Base-by-base conservation (phyloP, 495 filamentous ascomycete genomes). In the Penicillium flavigenum region DNA sequence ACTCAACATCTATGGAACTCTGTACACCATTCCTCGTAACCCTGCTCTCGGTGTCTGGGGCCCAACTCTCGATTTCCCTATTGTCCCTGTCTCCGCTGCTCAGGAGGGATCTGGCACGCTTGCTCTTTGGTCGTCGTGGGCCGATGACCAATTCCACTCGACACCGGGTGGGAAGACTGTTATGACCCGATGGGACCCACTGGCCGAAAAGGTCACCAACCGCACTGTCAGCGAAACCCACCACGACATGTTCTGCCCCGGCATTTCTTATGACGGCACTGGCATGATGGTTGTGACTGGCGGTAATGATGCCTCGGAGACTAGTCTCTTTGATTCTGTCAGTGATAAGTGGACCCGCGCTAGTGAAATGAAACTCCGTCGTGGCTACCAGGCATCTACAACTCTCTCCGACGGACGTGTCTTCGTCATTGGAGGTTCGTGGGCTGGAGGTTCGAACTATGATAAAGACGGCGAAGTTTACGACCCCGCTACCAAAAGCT, bases 241-340 rank as follows among this genome's bases (percentile, higher is more conserved):
- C 7, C 81, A 83, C 46, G 79, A 83, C 59, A 86, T 87, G 81
- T 87, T 86, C 61, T 86, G 84, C 63, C 83, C 84, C 5, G 83
- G 84, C 1, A 80, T 82, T 27, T 80, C 79, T 4, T 59, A 80
- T 10, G 77, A 81, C 57, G 61, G 69, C 22, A 68, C 75, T 19
- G 84, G 84, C 16, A 70, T 66, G n/a, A 69, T 83, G 19, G 57
- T 84, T 22, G 77, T 86, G 20, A 80, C 76, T 5, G 84, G 84
- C 2, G 83, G 83, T 5, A 64, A 68, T 39, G 72, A 72, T 51
- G 67, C 73, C 12, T 51, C 58, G 0, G 69, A 73, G 36, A 80
- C 76, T 10, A 82, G 78, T 57, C 72, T 83, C 45, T 84, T 78
- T 62, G 61, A 79, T 43, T 57, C 54, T 22, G 31, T 9, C 16